Conservation (phyloP, 345 rosid species). For the Sisymbrium altissimum region DNA sequence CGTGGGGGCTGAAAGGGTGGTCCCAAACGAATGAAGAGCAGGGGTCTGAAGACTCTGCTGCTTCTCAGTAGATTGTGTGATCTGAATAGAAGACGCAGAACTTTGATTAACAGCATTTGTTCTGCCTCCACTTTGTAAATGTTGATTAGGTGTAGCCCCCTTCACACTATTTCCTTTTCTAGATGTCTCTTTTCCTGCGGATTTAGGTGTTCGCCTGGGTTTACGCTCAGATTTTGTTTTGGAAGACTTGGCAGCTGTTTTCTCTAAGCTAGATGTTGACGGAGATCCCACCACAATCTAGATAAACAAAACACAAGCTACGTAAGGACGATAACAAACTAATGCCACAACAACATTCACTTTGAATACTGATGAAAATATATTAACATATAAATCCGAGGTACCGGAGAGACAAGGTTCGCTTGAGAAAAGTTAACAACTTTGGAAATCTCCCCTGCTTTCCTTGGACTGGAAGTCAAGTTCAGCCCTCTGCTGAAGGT, state of each 20-base stretch:
- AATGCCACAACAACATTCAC: background rate
- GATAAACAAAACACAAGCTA: constrained; percentile 19
- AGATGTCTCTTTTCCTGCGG: constrained; percentile 54
- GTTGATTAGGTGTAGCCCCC: constrained; percentile 41
- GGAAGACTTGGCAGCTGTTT: constrained; percentile 40
- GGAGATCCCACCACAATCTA: constrained; percentile 62
- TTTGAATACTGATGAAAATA: background rate
- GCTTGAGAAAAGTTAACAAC: constrained; percentile 38
- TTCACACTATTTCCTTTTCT: constrained; percentile 51
- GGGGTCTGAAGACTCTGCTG: constrained; percentile 50
- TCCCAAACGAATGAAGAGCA: constrained; percentile 48
- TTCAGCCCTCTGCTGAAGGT: constrained; percentile 46
- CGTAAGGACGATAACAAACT: background rate
- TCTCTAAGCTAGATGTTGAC: constrained; percentile 44
- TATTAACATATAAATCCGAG: background rate
- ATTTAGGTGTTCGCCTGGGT: constrained; percentile 65
- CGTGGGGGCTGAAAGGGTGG: constrained; percentile 43
- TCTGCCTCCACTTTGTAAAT: constrained; percentile 50
- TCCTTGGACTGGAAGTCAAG: constrained; percentile 47
- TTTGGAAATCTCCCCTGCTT: constrained; percentile 44
- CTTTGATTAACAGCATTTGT: constrained; percentile 38
- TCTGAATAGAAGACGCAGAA: constrained; percentile 45
- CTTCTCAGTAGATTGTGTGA: constrained; percentile 57
- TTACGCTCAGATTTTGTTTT: constrained; percentile 71
- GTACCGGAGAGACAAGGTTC: constrained; percentile 45